Evolutionary conservation across 164 flowering plant genomes (phyloP), one percentile per base, ranked within the genome.

Genomic region (Dillenia turbinata): DNA sequence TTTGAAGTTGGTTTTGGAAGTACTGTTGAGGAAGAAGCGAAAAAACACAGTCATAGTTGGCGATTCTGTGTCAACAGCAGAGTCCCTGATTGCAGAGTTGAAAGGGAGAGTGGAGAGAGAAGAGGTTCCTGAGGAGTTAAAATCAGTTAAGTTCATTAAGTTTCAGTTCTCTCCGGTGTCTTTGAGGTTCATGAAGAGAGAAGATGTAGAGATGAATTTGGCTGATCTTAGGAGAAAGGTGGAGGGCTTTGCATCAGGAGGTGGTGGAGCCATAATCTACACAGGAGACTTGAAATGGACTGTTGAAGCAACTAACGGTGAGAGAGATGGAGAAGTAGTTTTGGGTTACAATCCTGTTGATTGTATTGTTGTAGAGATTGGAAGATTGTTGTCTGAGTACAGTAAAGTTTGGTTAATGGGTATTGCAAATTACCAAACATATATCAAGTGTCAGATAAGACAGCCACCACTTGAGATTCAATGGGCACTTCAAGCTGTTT

Each of bases 401-500:
- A 56, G 65, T 10, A 86, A 71, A 70, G 74, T 92, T 0, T 90
- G 96, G 98, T 66, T 92, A 43, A 61, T 92, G 69, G 96, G 71
- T 0, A 79, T 82, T 17, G 81, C 98, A 59, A 82, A 70, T 69
- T 85, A 82, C 26, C 88, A 89, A 44, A 90, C 93, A 40, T 86
- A 82, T 60, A 83, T 82, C 82, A 86, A 63, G 66, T 82, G 92
- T 63, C 87, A 85, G 63, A 81, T 79, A 81, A 85, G 77, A 66
- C 85, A 82, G 49, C 91, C 98, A 15, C 60, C 96, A 33, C 79
- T 92, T 59, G 92, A 89, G 72, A 56, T 63, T 44, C 85, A 80
- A 65, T 92, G 98, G 96, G 63, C 65, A 68, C 89, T 92, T 53
- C 96, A 92, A 73, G 81, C 89, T 66, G 86, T 92, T 66, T 73